Percentiles rank a stretch among this genome's conserved stretches.
Evolutionary conservation across 140 eudicot species (phyloP).

Genomic region (Stevia rebaudiana): DNA sequence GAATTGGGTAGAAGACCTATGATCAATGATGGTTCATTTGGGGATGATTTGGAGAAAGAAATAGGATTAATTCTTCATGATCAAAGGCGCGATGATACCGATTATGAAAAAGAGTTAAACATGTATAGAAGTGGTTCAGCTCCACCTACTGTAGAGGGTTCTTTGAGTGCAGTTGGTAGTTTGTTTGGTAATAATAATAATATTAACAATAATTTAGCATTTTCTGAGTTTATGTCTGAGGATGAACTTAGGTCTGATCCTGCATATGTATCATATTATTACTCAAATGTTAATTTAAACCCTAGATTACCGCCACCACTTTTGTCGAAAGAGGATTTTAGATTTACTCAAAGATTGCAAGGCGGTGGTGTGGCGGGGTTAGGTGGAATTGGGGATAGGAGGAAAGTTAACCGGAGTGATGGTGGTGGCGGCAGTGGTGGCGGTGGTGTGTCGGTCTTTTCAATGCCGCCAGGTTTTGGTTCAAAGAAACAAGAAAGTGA

Average conservation of each 20-base stretch:
- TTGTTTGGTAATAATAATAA: slow-evolving; percentile 40
- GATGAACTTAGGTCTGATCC: slow-evolving; percentile 93
- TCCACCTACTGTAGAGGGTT: slow-evolving; percentile 98
- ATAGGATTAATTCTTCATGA: slow-evolving; percentile 77
- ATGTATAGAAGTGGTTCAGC: slow-evolving; percentile 96
- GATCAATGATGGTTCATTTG: slow-evolving; percentile 62
- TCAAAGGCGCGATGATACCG: slow-evolving; percentile 67
- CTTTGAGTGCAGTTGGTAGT: slow-evolving; percentile 89
- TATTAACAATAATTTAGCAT: slow-evolving; percentile 29
- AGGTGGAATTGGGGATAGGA: slow-evolving; percentile 89
- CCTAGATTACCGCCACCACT: slow-evolving; percentile 89
- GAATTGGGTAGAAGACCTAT: slow-evolving; percentile 81
- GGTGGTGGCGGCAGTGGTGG: slow-evolving; percentile 35
- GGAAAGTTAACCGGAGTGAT: slow-evolving; percentile 59
- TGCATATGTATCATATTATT: slow-evolving; percentile 65
- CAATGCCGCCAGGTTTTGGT: slow-evolving; percentile 87
- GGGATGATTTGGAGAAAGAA: slow-evolving; percentile 87
- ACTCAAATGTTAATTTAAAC: slow-evolving; percentile 67
- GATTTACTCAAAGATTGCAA: slow-evolving; percentile 73
- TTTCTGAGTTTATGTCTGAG: slow-evolving; percentile 64
- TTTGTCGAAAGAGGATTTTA: slow-evolving; percentile 84
- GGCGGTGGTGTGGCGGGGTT: slow-evolving; percentile 41
- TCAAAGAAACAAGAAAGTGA: slow-evolving; percentile 76
- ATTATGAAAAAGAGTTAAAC: slow-evolving; percentile 82
- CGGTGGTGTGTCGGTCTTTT: slow-evolving; percentile 44